Evolutionary conservation across 108 stramenopile genomes (phyloP).

Genomic region (Nannochloropsis oceanica): DNA sequence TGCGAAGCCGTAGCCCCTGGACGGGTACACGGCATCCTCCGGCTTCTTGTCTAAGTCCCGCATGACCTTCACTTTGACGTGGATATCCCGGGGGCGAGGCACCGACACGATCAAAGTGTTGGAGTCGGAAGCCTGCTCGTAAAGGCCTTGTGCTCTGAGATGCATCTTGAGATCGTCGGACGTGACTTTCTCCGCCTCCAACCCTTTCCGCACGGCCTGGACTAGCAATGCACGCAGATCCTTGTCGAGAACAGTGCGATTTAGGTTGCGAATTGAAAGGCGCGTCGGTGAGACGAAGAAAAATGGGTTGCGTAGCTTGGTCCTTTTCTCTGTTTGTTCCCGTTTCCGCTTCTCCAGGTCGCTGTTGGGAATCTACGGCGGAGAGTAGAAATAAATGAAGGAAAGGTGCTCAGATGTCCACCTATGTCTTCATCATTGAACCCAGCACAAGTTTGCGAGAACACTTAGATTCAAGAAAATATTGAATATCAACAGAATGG

Average conservation of each 20-base stretch:
- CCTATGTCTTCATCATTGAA: too few species aligned
- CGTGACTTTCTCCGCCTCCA: conserved; percentile 53
- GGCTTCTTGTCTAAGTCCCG: conserved; percentile 56
- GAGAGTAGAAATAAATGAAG: neutral
- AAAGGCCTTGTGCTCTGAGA: conserved; percentile 25
- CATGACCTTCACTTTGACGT: conserved; percentile 57
- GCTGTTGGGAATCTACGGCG: conserved; percentile 56
- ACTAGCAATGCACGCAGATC: conserved; percentile 55
- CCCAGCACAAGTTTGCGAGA: too few species aligned
- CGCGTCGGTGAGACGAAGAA: conserved; percentile 90
- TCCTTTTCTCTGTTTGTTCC: conserved; percentile 70
- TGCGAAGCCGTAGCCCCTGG: conserved; percentile 93
- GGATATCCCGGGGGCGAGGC: neutral
- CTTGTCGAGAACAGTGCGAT: conserved; percentile 53
- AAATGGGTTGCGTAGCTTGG: conserved; percentile 79
- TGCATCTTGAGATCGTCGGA: conserved; percentile 51
- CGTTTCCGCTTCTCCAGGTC: conserved; percentile 76
- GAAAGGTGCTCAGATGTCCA: too few species aligned
- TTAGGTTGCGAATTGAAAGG: conserved; percentile 73
- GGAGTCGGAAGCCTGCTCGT: neutral
- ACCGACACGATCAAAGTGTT: neutral
- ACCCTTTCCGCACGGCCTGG: conserved; percentile 50
- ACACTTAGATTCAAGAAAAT: too few species aligned
- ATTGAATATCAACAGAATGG: too few species aligned
- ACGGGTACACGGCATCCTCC: conserved; percentile 30